Evolutionary conservation across 192 early-diverging fungal species (phyloP), one percentile per base, ranked within the genome.

Genomic region (Podila clonocystis): DNA sequence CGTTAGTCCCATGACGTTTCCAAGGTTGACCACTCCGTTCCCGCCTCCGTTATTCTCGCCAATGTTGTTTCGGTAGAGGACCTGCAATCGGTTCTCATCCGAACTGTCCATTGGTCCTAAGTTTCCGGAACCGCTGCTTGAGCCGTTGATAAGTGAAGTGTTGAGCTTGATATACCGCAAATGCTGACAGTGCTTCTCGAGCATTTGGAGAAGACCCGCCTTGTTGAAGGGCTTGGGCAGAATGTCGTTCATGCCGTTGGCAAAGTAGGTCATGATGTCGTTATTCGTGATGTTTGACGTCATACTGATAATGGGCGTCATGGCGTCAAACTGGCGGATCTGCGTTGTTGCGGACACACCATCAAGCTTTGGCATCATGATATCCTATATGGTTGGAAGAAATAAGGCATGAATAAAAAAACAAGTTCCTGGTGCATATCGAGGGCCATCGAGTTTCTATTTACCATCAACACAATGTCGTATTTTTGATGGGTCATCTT

Each of bases 281-380:
- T 82, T 85, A 24, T 85, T 85, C 0, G 90, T 87, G 4, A 86
- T 91, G 67, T 91, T 93, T 0, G 88, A 87, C 8, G 93, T 94
- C 93, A 94, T 94, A 26, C 88, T 88, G 62, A 94, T 91, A 48
- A 94, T 93, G 1, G 93, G 92, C 6, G 92, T 93, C 57, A 82
- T 71, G 9, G 82, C 74, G 72, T 94, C 92, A 78, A 91, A 92
- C 71, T 91, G 89, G 38, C 93, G 87, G 49, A 94, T 93, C 26
- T 85, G 87, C n/a, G 82, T 80, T 12, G 93, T 93, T 5, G 92
- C 92, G 17, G 86, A 83, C 24, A 94, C 87, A 29, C 93, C 93
- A 74, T 92, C 87, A 36, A 93, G 70, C 13, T 89, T 89, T 3
- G 92, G 92, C 90, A 93, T 93, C 30, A 90, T 82, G 61, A 93